These are phyloP conservation scores for Carex scoparia DNA, from an alignment of 176 grass and related monocot genomes.

Conservation along the genomic window DNA sequence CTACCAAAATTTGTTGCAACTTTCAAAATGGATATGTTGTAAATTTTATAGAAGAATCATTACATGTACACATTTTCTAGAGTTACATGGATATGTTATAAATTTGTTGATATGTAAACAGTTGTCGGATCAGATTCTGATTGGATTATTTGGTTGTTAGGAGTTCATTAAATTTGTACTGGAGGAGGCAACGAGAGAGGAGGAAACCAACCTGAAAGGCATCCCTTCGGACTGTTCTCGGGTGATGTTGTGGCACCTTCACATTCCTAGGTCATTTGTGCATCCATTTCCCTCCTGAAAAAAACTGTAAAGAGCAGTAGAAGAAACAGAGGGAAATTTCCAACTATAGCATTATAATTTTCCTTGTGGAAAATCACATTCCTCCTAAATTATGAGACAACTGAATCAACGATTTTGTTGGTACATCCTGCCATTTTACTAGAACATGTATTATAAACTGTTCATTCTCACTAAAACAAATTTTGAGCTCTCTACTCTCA, in stretches of 20 bases:
- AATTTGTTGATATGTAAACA: not conserved
- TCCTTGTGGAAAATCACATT: not conserved
- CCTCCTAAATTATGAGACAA: not conserved
- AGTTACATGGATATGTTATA: not conserved
- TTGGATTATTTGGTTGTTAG: conserved; percentile 31
- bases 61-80: no score
- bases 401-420: not conserved
- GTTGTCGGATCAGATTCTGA: not conserved
- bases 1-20: not conserved
- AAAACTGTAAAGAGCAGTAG: not conserved
- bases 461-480: not conserved
- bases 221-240: conserved; percentile 43
- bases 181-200: not conserved
- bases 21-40: not conserved
- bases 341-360: not conserved
- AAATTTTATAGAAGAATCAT: not conserved
- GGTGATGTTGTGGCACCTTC: conserved; percentile 48
- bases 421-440: not conserved
- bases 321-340: not conserved
- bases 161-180: conserved; percentile 44
- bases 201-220: conserved; percentile 22
- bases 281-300: not conserved
- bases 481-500: not conserved
- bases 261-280: conserved; percentile 34
- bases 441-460: not conserved